Conservation (phyloP, 441 rosid genomes). For the Omphalea diandra region DNA sequence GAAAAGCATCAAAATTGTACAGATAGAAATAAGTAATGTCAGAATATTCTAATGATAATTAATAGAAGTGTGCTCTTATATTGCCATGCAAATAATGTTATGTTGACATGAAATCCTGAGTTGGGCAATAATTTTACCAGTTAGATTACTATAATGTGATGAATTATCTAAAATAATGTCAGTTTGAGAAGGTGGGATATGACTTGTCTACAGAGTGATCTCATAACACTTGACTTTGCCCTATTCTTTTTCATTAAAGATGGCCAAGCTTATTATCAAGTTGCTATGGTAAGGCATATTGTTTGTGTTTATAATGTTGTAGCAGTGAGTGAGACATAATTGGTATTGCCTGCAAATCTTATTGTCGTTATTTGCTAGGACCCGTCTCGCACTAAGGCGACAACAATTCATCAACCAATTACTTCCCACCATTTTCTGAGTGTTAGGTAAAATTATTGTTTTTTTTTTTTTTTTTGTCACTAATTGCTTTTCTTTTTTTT, state of each 20-base stretch:
- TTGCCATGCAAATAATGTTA: neutral
- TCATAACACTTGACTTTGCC: neutral
- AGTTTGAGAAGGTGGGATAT: conserved; percentile 19
- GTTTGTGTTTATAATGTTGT: neutral
- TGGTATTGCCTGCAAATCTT: neutral
- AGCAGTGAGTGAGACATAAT: neutral
- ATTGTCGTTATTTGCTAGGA: conserved; percentile 19
- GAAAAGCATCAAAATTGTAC: no score
- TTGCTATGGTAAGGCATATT: conserved; percentile 3
- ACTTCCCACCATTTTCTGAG: conserved; percentile 1
- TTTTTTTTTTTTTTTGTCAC: conserved; percentile 23
- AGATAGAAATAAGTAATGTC: no score
- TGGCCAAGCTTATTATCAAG: neutral
- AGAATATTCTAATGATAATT: no score
- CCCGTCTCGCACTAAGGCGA: conserved; percentile 21
- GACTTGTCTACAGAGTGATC: conserved; percentile 11
- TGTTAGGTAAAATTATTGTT: conserved; percentile 19
- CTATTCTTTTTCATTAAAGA: neutral
- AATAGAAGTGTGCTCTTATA: neutral
- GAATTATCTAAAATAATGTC: neutral
- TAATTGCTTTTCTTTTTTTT: neutral
- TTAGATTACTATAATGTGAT: neutral
- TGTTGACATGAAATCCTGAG: no score
- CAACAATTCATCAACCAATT: conserved; percentile 21
- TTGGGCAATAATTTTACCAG: no score